phyloP scores from a whole-genome alignment of 129 eudicot genomes.

The Helianthus tuberosus region DNA sequence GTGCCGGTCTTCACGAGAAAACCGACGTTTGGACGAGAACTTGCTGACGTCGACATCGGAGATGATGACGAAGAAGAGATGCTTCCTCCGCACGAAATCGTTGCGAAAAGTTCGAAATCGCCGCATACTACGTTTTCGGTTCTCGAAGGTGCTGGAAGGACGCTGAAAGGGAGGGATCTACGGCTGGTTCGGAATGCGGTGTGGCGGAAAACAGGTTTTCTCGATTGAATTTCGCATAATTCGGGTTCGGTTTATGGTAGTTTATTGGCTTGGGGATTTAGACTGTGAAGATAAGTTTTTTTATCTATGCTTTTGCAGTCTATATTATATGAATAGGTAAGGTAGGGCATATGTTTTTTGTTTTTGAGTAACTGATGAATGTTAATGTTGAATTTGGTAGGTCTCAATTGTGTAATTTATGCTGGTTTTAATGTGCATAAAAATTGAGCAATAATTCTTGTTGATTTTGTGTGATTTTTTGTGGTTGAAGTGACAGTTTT shows the following conservation, averaged over 20 bases:
- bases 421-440: constrained; percentile 4
- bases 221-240: constrained; percentile 41
- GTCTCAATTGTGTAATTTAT: constrained; percentile 2
- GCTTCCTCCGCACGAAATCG: constrained; percentile 88
- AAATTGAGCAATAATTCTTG: neutral
- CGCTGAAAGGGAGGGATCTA: constrained; percentile 83
- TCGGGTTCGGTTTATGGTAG: constrained; percentile 3
- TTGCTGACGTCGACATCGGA: constrained; percentile 49
- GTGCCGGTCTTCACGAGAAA: constrained; percentile 64
- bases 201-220: constrained; percentile 78
- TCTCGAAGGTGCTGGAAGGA: constrained; percentile 81
- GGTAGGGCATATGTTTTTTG: neutral
- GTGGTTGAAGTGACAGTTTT: neutral
- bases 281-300: constrained; percentile 32
- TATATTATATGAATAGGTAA: neutral
- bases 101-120: constrained; percentile 45
- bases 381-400: neutral
- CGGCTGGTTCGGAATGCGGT: constrained; percentile 81
- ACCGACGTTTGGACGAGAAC: constrained; percentile 28
- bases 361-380: neutral
- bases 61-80: constrained; percentile 67
- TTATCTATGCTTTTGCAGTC: constrained; percentile 39
- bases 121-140: constrained; percentile 70
- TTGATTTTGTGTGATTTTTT: neutral
- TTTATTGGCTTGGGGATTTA: constrained; percentile 4